A percentile compares a stretch with the other conserved stretches of the same genome.
Evolutionary conservation across 768 basidiomycete species (phyloP).

Genomic region (Stropharia rugosoannulata): DNA sequence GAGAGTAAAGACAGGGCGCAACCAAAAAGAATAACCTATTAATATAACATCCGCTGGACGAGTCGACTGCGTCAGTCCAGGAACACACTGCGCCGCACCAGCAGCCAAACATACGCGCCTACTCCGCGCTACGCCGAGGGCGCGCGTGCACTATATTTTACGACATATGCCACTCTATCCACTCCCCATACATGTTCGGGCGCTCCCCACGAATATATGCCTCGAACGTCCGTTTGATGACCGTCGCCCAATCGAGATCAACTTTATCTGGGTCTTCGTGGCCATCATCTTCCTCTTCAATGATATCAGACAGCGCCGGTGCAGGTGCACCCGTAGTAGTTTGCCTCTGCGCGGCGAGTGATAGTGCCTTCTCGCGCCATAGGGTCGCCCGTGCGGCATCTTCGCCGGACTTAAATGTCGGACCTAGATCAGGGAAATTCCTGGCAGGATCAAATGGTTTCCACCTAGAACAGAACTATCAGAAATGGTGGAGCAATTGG

Average conservation of each 20-base stretch:
- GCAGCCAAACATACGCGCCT: not conserved
- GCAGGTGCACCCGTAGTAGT: constrained; percentile 10
- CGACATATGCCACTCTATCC: constrained; percentile 38
- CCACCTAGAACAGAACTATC: constrained; percentile 61
- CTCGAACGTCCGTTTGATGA: constrained; percentile 94
- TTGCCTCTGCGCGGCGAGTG: constrained; percentile 17
- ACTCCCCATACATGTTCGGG: constrained; percentile 94
- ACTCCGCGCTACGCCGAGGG: not conserved
- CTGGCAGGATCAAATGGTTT: constrained; percentile 85
- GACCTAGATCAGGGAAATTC: constrained; percentile 90
- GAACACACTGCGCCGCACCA: not conserved
- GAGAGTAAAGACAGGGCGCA: not conserved
- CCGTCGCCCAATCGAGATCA: constrained; percentile 84
- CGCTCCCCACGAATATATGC: constrained; percentile 81
- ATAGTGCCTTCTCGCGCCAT: constrained; percentile 26
- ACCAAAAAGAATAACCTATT: not conserved
- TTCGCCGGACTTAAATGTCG: constrained; percentile 75
- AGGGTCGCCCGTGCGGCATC: constrained; percentile 51
- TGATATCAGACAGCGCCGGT: constrained; percentile 1
- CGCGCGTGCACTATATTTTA: constrained; percentile 1
- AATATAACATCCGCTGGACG: not conserved
- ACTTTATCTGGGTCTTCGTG: constrained; percentile 59
- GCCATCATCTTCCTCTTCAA: constrained; percentile 25
- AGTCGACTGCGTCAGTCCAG: no score
- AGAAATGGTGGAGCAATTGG: not conserved